phyloP scores from a whole-genome alignment of 2,329 filamentous ascomycete genomes.

The Microascus cirrosus region DNA sequence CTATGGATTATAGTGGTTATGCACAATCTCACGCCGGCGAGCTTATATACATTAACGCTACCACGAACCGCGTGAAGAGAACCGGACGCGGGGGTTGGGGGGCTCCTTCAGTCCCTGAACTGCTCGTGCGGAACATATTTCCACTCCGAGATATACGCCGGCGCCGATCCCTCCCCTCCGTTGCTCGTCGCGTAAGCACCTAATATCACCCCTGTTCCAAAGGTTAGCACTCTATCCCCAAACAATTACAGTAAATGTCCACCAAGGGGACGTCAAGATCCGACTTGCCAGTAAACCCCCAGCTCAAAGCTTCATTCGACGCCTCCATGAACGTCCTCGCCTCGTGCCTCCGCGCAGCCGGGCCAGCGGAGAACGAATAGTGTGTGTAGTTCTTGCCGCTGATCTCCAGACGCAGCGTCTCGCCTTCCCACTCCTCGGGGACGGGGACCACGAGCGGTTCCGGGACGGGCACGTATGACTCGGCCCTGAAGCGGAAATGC shows the following conservation, averaged over 20 bases:
- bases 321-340: conserved; percentile 19
- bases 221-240: neutral
- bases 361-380: conserved; percentile 26
- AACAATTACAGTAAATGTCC: neutral
- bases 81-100: neutral
- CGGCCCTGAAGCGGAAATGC: conserved; percentile 32
- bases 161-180: conserved; percentile 27
- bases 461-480: conserved; percentile 26
- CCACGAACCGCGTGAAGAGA: neutral
- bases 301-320: conserved; percentile 24
- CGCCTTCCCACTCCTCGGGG: conserved; percentile 23
- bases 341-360: conserved; percentile 16
- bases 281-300: conserved; percentile 24
- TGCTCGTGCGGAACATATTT: conserved; percentile 26
- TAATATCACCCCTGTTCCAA: conserved; percentile 28
- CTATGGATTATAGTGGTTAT: too few species aligned
- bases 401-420: conserved; percentile 26
- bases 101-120: conserved; percentile 16
- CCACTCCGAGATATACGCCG: conserved; percentile 37
- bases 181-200: conserved; percentile 43
- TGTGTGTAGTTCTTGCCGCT: conserved; percentile 32
- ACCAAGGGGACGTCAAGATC: neutral
- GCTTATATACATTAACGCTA: too few species aligned
- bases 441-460: conserved; percentile 22
- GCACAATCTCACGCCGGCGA: too few species aligned